phyloP scores from a whole-genome alignment of 257 asterid genomes.

The Capsicum baccatum region DNA sequence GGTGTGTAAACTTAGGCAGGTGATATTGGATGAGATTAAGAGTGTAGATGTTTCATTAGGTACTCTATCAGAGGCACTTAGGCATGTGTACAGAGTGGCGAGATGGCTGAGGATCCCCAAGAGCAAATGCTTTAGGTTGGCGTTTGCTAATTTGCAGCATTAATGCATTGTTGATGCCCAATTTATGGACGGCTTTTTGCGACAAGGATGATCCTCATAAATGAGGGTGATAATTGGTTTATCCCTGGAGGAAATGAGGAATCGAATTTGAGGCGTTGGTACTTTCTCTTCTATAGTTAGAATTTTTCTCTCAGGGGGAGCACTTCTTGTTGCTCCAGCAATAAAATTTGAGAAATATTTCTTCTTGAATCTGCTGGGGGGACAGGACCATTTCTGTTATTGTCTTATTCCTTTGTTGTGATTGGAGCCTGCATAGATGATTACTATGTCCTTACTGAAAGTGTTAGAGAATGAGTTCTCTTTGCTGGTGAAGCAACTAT shows the following conservation, averaged over 20 bases:
- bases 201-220: conserved; percentile 90
- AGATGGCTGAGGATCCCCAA: conserved; percentile 49
- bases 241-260: conserved; percentile 88
- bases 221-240: conserved; percentile 93
- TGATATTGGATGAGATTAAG: conserved; percentile 77
- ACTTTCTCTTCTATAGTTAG: conserved; percentile 79
- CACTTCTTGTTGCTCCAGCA: conserved; percentile 90
- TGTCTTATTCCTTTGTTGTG: conserved; percentile 94
- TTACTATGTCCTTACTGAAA: conserved; percentile 85
- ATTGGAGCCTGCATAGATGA: conserved; percentile 94
- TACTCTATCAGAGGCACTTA: conserved; percentile 45
- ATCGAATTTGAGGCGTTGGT: conserved; percentile 80
- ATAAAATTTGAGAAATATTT: conserved; percentile 72
- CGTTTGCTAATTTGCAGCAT: conserved; percentile 62
- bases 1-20: conserved; percentile 93
- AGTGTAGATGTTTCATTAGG: conserved; percentile 63
- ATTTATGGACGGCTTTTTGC: conserved; percentile 9
- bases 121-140: too few relatives aligned
- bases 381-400: conserved; percentile 76
- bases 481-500: conserved; percentile 96
- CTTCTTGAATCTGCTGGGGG: conserved; percentile 94
- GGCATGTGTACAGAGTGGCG: conserved; percentile 65
- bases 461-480: conserved; percentile 66
- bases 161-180: conserved; percentile 84
- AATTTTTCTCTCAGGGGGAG: conserved; percentile 83